Conservation (phyloP, 2,329 filamentous ascomycete genomes). For the Aspergillus alliaceus region DNA sequence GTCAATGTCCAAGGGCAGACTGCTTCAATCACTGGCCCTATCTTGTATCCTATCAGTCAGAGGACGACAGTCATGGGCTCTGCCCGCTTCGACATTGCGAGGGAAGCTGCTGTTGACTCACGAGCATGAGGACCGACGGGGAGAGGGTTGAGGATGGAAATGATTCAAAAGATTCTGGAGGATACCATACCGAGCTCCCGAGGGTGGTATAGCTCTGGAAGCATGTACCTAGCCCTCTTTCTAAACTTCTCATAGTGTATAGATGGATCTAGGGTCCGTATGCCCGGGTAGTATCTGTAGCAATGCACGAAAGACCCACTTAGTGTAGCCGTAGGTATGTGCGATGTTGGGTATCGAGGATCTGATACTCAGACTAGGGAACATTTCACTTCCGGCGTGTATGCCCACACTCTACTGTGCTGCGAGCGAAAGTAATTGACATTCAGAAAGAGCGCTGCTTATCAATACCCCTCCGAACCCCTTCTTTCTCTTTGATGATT, state of each 20-base stretch:
- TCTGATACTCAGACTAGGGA: neutral
- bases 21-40: neutral
- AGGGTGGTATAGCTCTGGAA: too few species aligned
- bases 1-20: neutral
- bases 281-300: neutral
- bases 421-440: too few species aligned
- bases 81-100: neutral
- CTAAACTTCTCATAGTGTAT: neutral
- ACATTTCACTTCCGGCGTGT: neutral
- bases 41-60: neutral
- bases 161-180: neutral
- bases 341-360: neutral
- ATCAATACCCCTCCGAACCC: neutral
- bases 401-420: neutral
- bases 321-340: neutral
- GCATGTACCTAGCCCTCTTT: neutral
- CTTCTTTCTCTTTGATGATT: neutral
- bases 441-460: too few species aligned
- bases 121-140: neutral
- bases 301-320: neutral
- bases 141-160: neutral
- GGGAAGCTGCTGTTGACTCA: neutral
- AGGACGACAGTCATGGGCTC: neutral
- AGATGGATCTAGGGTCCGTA: neutral
- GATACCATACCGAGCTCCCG: too few species aligned